Percentiles rank a stretch among this genome's conserved stretches.
These are phyloP conservation scores for Colletotrichum tabaci DNA, from an alignment of 2,329 filamentous ascomycete species.

Conservation along the genomic window DNA sequence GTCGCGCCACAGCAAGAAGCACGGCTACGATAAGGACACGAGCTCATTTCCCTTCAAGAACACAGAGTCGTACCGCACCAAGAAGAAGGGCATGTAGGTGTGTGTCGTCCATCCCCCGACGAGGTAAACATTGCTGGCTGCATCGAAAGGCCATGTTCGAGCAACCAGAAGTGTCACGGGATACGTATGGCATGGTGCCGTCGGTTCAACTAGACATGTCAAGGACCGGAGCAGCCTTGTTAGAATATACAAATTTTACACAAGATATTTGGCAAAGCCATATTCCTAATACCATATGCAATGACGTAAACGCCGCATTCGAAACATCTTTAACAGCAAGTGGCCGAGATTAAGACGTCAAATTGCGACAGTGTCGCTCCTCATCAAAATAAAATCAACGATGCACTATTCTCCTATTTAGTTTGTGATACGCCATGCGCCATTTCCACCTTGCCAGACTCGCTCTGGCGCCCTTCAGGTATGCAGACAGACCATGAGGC, in stretches of 20 bases:
- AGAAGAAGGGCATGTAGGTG: constrained; percentile 54
- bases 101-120: not conserved
- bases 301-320: not conserved
- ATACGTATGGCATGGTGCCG: not conserved
- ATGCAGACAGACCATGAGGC: not conserved
- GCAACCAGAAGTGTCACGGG: not conserved
- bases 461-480: not conserved
- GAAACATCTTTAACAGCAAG: too few species aligned
- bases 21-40: constrained; percentile 56
- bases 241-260: not conserved
- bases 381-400: constrained; percentile 6
- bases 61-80: constrained; percentile 53
- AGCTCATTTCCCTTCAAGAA: constrained; percentile 58
- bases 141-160: too few species aligned
- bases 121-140: not conserved
- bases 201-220: not conserved
- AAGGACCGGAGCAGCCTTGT: not conserved
- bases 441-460: constrained; percentile 7
- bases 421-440: constrained; percentile 27
- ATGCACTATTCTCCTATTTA: constrained; percentile 7
- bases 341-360: not conserved
- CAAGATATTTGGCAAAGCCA: not conserved
- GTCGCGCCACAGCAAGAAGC: constrained; percentile 54
- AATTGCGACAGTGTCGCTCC: not conserved
- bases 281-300: not conserved